Base-by-base conservation (phyloP, 164 flowering plant genomes). In the Dillenia suffruticosa region DNA sequence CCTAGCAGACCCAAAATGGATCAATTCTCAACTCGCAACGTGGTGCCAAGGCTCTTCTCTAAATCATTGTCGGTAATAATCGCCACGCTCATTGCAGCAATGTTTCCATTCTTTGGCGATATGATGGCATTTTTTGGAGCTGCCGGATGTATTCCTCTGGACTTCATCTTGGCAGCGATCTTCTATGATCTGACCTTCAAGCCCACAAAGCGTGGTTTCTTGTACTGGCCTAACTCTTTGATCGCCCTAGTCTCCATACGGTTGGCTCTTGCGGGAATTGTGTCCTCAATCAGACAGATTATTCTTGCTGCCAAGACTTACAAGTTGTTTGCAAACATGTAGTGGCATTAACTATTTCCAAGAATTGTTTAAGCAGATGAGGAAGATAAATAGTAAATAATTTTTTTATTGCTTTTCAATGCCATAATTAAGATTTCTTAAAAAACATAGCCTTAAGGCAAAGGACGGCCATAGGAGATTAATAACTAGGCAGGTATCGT, bases 51-150 rank as follows among this genome's bases (percentile, higher is more conserved):
- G 57, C 10, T 79, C 16, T 51, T 77, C 24, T 68, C 58, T 0
- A 54, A 85, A 48, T 73, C 88, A 1, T 9, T 81, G 1, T 67
- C 82, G 0, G 83, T 83, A 16, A 16, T 72, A 11, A 44, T 68
- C 14, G 80, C 82, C 10, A 74, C 78, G 22, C 49, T 61, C 0
- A 12, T 79, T 2, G 80, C 80, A 2, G 83, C 85, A 56, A 76
- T 81, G 82, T 51, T 83, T 0, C 88, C 88, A 7, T 83, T 83
- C 65, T 83, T 83, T 11, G 88, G 83, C 44, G 88, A 81, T 58
- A 66, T 83, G 13, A 74, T 65, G 63, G 83, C 82, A 10, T 11
- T 84, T 8, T 50, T 81, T 5, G 88, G 88, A 10, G 84, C 84
- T 9, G 76, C 79, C 40, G 85, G 86, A 1, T 74, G 58, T 70